Evolutionary conservation across 139 green algal species (phyloP).

Genomic region (Pleodorina starrii): DNA sequence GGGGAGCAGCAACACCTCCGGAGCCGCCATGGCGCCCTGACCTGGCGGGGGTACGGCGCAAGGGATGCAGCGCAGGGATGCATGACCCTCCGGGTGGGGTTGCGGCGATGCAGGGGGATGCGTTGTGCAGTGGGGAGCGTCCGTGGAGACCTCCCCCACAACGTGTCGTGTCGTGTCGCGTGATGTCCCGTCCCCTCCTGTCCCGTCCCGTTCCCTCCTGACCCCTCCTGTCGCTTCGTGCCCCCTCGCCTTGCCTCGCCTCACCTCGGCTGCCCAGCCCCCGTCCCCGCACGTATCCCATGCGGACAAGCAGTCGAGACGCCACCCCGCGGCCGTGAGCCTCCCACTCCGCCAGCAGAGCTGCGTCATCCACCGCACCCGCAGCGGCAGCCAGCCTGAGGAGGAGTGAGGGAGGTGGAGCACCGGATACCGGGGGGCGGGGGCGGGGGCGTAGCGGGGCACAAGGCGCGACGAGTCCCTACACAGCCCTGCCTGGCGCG

Average conservation of each 20-base stretch:
- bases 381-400: slow-evolving; percentile 45
- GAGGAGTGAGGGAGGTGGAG: neutral
- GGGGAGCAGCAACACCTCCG: slow-evolving; percentile 57
- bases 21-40: slow-evolving; percentile 34
- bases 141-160: too few species aligned
- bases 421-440: too few species aligned
- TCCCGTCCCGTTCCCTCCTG: too few species aligned
- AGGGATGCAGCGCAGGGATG: too few species aligned
- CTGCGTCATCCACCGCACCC: slow-evolving; percentile 58
- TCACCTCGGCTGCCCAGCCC: slow-evolving; percentile 56
- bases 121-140: too few species aligned
- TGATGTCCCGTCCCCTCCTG: neutral
- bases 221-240: too few species aligned
- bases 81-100: too few species aligned
- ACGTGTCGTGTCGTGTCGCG: neutral
- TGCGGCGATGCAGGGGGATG: too few species aligned
- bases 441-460: neutral
- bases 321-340: slow-evolving; percentile 64
- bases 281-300: slow-evolving; percentile 62
- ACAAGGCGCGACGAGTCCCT: too few species aligned
- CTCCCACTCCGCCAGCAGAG: slow-evolving; percentile 68
- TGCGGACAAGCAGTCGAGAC: slow-evolving; percentile 63
- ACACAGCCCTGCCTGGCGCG: too few species aligned
- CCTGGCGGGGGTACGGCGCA: neutral
- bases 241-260: too few species aligned